phyloP scores from a whole-genome alignment of 768 basidiomycete species.

The Brasilioporus rufonigricans region DNA sequence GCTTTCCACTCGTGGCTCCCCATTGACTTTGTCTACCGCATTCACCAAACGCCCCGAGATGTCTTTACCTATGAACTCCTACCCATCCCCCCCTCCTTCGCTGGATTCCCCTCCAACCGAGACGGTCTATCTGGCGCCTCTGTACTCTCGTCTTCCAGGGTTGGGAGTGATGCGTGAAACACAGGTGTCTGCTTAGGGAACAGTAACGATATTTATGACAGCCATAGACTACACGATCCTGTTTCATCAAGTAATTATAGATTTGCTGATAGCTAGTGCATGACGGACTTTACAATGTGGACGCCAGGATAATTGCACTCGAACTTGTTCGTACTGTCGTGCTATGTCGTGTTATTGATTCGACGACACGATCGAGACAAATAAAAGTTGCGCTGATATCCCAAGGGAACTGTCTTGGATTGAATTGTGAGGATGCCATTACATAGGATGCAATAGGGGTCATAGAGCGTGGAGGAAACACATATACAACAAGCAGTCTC shows the following conservation, averaged over 20 bases:
- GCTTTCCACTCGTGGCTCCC: slow-evolving; percentile 13
- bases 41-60: slow-evolving; percentile 24
- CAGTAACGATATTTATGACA: slow-evolving; percentile 25
- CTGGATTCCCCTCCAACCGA: slow-evolving; percentile 24
- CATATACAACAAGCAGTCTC: slow-evolving; percentile 8
- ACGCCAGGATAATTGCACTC: neutral
- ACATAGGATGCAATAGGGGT: slow-evolving; percentile 23
- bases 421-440: slow-evolving; percentile 8
- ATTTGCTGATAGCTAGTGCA: neutral
- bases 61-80: slow-evolving; percentile 38
- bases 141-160: neutral
- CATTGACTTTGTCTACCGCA: slow-evolving; percentile 16
- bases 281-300: neutral
- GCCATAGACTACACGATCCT: neutral
- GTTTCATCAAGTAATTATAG: slow-evolving; percentile 1
- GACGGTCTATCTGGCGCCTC: slow-evolving; percentile 12
- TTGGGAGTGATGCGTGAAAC: slow-evolving; percentile 11
- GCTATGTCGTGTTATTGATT: no score
- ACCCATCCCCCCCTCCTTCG: slow-evolving; percentile 49
- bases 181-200: slow-evolving; percentile 18
- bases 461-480: slow-evolving; percentile 12
- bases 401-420: slow-evolving; percentile 3
- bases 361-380: neutral
- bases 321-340: neutral
- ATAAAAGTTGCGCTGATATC: neutral